Conservation (phyloP, 352 stramenopile genomes). For the Globisporangium spiculum region DNA sequence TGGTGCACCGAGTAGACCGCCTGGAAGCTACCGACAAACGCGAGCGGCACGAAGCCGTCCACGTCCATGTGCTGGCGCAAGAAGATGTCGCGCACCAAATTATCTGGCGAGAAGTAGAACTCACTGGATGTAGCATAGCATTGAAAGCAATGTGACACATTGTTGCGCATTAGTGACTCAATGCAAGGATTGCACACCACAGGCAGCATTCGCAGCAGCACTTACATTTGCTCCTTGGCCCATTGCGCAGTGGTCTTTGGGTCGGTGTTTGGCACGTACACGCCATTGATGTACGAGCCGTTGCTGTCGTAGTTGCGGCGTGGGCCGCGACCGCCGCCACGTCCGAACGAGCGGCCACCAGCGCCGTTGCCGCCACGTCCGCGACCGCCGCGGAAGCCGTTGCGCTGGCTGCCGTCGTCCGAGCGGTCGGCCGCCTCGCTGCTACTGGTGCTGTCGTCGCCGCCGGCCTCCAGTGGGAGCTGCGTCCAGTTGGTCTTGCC, state of each 20-base stretch:
- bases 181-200: neutral
- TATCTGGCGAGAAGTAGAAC: conserved; percentile 85
- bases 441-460: conserved; percentile 25
- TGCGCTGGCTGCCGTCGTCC: conserved; percentile 18
- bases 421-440: conserved; percentile 10
- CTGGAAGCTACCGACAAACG: conserved; percentile 89
- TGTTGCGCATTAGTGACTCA: conserved; percentile 6
- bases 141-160: neutral
- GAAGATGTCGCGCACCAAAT: conserved; percentile 84
- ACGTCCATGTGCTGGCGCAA: conserved; percentile 86
- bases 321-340: conserved; percentile 33
- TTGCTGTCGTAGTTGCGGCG: conserved; percentile 48
- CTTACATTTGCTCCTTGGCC: conserved; percentile 84
- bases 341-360: conserved; percentile 16
- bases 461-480: conserved; percentile 43
- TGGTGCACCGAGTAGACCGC: conserved; percentile 83
- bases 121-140: conserved; percentile 35
- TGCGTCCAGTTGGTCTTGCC: conserved; percentile 78
- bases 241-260: conserved; percentile 68
- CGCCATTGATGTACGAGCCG: conserved; percentile 71
- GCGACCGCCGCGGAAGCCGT: conserved; percentile 17
- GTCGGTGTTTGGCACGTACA: conserved; percentile 77
- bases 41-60: conserved; percentile 85
- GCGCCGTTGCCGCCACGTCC: conserved; percentile 24
- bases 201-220: neutral